These are phyloP conservation scores for Protomyces arabidopsidicola DNA, from an alignment of 1,139 yeast genomes.

Conservation along the genomic window DNA sequence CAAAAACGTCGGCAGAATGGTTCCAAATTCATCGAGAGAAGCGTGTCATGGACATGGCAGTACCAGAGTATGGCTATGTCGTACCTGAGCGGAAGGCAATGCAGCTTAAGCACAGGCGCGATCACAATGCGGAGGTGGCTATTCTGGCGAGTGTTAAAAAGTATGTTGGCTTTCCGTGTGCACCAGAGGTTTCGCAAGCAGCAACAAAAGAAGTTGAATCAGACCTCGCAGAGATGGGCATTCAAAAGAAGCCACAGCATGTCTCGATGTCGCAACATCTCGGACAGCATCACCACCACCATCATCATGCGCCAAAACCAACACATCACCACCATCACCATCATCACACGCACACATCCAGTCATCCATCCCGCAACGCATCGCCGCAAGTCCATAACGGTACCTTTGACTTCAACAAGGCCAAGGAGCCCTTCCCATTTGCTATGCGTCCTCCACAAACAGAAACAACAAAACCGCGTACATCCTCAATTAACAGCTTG, in stretches of 20 bases:
- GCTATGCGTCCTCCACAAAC: neutral
- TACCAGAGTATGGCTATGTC: constrained; percentile 46
- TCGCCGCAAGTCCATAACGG: neutral
- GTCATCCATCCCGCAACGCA: neutral
- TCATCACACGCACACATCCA: neutral
- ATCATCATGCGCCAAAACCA: neutral
- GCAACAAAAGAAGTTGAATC: constrained; percentile 49
- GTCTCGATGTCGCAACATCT: neutral
- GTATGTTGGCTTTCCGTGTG: constrained; percentile 61
- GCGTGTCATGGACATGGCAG: constrained; percentile 72
- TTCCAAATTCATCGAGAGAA: constrained; percentile 87
- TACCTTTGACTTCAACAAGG: neutral
- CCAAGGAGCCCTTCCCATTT: neutral
- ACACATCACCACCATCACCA: neutral
- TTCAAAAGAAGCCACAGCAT: neutral
- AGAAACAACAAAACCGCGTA: neutral
- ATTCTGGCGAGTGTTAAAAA: constrained; percentile 54
- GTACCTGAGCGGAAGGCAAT: constrained; percentile 40
- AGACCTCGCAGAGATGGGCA: constrained; percentile 39
- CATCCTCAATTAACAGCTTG: neutral
- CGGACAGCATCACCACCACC: neutral
- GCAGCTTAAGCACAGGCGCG: constrained; percentile 53
- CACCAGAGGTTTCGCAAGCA: constrained; percentile 51
- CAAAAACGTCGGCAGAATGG: constrained; percentile 81
- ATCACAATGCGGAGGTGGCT: constrained; percentile 54